These are phyloP conservation scores for Pseudozyma tsukubaensis DNA, from an alignment of 1,284 basidiomycete species.

Conservation along the genomic window DNA sequence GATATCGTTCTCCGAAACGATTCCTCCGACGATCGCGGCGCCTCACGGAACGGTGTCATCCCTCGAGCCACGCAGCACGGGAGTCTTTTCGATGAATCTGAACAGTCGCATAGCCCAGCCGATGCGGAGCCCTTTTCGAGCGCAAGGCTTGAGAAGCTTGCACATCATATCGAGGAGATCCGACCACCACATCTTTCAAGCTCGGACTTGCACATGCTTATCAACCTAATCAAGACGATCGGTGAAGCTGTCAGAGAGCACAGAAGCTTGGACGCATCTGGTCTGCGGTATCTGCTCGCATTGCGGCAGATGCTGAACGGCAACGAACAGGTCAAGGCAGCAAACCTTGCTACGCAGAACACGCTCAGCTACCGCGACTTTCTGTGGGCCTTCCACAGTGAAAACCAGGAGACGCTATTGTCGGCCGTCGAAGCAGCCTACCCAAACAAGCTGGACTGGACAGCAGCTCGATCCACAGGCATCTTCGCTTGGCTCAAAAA, in stretches of 20 bases:
- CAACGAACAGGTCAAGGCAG: background rate
- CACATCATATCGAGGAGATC: slow-evolving; percentile 73
- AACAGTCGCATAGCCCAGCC: background rate
- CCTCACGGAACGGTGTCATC: background rate
- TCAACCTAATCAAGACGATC: slow-evolving; percentile 84
- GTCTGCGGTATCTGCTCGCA: slow-evolving; percentile 71
- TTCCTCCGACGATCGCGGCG: background rate
- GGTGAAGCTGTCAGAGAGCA: slow-evolving; percentile 90
- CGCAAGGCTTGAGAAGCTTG: slow-evolving; percentile 17
- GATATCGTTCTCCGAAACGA: slow-evolving; percentile 18
- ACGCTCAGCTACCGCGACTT: slow-evolving; percentile 85
- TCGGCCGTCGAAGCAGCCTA: slow-evolving; percentile 79
- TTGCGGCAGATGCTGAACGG: slow-evolving; percentile 37
- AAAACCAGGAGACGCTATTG: slow-evolving; percentile 86
- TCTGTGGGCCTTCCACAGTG: slow-evolving; percentile 93
- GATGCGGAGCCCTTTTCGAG: slow-evolving; percentile 13
- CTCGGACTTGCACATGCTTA: slow-evolving; percentile 82
- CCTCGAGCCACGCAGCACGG: background rate
- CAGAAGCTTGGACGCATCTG: slow-evolving; percentile 86
- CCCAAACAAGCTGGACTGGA: slow-evolving; percentile 85
- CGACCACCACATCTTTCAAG: slow-evolving; percentile 78
- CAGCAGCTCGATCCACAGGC: slow-evolving; percentile 84
- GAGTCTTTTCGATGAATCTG: slow-evolving; percentile 38
- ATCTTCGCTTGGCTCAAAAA: slow-evolving; percentile 84
- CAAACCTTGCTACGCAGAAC: background rate